These are phyloP conservation scores for Parmelia sp. DNA, from an alignment of 495 filamentous ascomycete species.

Conservation along the genomic window DNA sequence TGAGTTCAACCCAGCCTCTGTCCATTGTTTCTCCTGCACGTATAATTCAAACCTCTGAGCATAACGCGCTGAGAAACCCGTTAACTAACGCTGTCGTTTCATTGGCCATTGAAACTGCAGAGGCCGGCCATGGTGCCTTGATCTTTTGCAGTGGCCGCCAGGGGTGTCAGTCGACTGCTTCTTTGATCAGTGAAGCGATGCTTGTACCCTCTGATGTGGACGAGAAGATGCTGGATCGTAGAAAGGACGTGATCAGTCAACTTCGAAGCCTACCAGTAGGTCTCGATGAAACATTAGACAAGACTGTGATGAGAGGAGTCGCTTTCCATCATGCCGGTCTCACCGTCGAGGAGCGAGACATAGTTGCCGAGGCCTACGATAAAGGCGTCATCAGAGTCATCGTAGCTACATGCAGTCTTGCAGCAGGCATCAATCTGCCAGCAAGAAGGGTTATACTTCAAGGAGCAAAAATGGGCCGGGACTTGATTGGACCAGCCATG, in stretches of 20 bases:
- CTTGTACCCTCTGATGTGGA: constrained; percentile 40
- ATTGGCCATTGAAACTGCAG: constrained; percentile 59
- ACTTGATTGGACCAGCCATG: constrained; percentile 71
- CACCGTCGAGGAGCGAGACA: constrained; percentile 72
- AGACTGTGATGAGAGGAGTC: constrained; percentile 58
- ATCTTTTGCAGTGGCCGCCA: constrained; percentile 71
- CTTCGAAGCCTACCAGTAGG: constrained; percentile 61
- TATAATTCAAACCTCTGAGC: constrained; percentile 47
- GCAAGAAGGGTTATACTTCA: constrained; percentile 75
- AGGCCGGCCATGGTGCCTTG: constrained; percentile 62
- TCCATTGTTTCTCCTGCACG: constrained; percentile 42
- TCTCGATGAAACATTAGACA: constrained; percentile 60
- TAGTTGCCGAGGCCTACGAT: constrained; percentile 69
- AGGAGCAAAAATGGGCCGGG: constrained; percentile 71
- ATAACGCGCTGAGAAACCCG: constrained; percentile 56
- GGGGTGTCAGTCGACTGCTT: constrained; percentile 58
- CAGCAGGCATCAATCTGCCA: constrained; percentile 75
- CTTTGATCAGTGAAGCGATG: constrained; percentile 57
- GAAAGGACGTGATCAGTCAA: constrained; percentile 62
- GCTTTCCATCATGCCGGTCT: constrained; percentile 80
- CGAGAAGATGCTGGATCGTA: constrained; percentile 45
- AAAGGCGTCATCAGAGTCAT: constrained; percentile 62
- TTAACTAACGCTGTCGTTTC: constrained; percentile 65
- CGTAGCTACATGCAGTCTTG: constrained; percentile 75
- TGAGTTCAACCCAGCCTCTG: constrained; percentile 36